Evolutionary conservation across 768 basidiomycete genomes (phyloP), one percentile per base, ranked within the genome.

Genomic region (Mycena capillaripes): DNA sequence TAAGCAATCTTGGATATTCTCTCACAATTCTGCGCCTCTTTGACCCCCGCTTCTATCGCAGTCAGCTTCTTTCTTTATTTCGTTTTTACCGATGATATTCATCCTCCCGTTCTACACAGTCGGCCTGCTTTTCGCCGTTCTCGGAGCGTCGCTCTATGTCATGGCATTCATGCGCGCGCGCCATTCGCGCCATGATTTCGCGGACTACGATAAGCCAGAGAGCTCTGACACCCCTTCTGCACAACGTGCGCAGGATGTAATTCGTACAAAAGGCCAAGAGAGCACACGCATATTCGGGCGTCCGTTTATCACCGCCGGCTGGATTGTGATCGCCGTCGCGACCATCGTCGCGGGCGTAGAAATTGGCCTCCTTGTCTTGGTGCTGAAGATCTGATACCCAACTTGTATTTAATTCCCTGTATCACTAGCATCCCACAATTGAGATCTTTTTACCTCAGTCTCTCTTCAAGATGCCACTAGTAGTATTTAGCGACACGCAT

Each of bases 291-390:
- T 92, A 10, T 94, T 91, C 76, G 95, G 95, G 0, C 85, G 93
- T 16, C 93, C 93, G 1, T 96, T 96, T 78, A 79, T 91, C 21
- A 95, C 95, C 0, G 92, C 94, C 8, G 95, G 95, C n/a, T 89
- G 92, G 86, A 89, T 92, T 64, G 89, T 94, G 6, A 68, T 93
- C 4, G 82, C 86, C 16, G 88, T 95, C 9, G 85, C 91, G 0
- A 76, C 83, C 17, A 82, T 93, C 2, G 93, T 95, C 0, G 87
- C 88, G 1, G 82, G 83, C 0, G 88, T 93, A 21, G 93, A 95
- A 76, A 80, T 95, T 50, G 89, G 85, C 0, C 82, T 96, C 50
- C 82, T 96, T 10, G 87, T 89, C 1, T 84, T 96, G 53, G 84
- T 96, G 38, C 74, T 94, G 62, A 80, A 81, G 60, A 70, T 89